phyloP scores from a whole-genome alignment of 257 asterid species.

The Knoxia roxburghii region DNA sequence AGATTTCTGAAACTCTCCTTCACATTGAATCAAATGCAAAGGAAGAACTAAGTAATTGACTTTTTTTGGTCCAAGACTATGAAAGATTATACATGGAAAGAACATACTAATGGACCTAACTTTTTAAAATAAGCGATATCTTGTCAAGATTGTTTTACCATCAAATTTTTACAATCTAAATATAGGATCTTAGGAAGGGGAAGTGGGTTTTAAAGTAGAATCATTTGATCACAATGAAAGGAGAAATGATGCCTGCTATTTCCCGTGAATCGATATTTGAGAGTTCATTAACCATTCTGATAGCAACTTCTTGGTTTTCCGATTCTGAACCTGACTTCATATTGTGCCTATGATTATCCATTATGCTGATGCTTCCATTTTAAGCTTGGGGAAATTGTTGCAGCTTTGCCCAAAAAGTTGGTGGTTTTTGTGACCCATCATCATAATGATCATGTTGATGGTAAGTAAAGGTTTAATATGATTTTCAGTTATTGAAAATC shows the following conservation, averaged over 20 bases:
- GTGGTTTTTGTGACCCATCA: conserved; percentile 88
- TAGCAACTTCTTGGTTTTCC: background rate
- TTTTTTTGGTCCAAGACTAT: background rate
- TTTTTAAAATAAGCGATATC: background rate
- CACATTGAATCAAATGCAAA: background rate
- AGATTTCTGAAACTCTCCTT: background rate
- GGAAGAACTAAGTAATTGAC: background rate
- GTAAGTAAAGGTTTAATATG: conserved; percentile 31
- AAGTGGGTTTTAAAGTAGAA: no score
- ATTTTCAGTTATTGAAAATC: background rate
- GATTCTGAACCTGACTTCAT: background rate
- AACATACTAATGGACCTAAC: background rate
- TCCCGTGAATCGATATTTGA: background rate
- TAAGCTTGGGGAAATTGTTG: conserved; percentile 78
- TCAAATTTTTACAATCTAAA: background rate
- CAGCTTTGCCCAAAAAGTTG: conserved; percentile 73
- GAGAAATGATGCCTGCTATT: background rate
- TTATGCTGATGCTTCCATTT: conserved; percentile 16
- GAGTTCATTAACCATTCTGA: background rate
- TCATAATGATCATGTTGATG: conserved; percentile 89
- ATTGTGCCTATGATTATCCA: background rate
- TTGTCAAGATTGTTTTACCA: background rate
- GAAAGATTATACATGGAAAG: background rate
- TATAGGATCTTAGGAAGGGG: background rate
- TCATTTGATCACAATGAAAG: no score